Evolutionary conservation across 129 eudicot genomes (phyloP), one percentile per base, ranked within the genome.

Genomic region (Calendula officinalis): DNA sequence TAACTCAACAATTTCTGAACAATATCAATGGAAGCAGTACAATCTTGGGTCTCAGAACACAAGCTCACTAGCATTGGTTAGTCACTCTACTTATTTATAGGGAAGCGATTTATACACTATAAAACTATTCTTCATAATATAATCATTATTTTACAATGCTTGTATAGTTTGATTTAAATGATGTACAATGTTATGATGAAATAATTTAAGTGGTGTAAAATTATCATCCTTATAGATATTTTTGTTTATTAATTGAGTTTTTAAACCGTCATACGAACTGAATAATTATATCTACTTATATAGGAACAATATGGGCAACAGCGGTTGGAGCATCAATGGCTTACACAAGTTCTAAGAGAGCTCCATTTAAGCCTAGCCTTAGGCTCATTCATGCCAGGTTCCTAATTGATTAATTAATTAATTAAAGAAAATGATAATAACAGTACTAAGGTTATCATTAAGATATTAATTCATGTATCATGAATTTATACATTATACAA

Each of bases 331-430:
- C 87, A 66, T 90, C 97, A 56, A 56, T 90, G 44, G 77, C 79
- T 76, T 71, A 86, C 73, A 75, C 97, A 37, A 65, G 72, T 6
- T 56, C 89, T 34, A 84, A 62, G 64, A 66, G 47, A 41, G 72
- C 90, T 59, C 66, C 92, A 16, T 70, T 84, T 30, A 90, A 87
- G 82, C 94, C 97, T 5, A 90, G 97, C 72, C 83, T 90, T 9
- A 84, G 89, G 82, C 95, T 90, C 53, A 90, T 90, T 64, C 97
- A 90, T 80, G 97, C 97, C 37, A 90, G 97, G 97, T 89, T 38
- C 3, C 33, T 43, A 8, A 16, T 34, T 50, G 1, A 22, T 22
- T 22, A 22, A 22, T 22, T 22, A 22, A 22, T 22, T 22, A 22
- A 22, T 22, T 22, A 22, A 22, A 2, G 30, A 22, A 22, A 22